phyloP scores from a whole-genome alignment of 2,329 filamentous ascomycete species.

The Scopulariopsis brevicaulis region DNA sequence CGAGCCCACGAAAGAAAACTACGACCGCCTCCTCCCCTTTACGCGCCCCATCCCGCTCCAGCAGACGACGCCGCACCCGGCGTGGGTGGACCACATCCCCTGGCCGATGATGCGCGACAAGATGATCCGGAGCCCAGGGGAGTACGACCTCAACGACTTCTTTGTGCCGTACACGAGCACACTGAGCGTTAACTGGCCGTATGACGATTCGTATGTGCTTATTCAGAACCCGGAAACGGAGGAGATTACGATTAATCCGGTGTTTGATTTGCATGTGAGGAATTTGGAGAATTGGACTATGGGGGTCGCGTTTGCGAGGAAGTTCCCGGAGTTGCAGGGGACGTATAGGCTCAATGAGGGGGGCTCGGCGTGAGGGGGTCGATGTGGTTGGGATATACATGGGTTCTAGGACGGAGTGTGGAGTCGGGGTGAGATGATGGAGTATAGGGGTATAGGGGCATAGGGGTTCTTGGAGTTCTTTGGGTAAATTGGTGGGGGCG shows the following conservation, averaged over 20 bases:
- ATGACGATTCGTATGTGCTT: conserved; percentile 61
- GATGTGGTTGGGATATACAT: neutral
- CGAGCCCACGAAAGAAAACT: conserved; percentile 67
- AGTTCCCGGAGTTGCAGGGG: conserved; percentile 39
- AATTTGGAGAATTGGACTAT: conserved; percentile 73
- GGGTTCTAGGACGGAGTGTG: too few relatives aligned
- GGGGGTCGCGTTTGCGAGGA: conserved; percentile 54
- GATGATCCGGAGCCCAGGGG: conserved; percentile 40
- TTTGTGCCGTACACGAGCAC: conserved; percentile 74
- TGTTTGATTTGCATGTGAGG: conserved; percentile 71
- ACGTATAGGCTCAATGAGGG: conserved; percentile 1
- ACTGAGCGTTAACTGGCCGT: conserved; percentile 73
- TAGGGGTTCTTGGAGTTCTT: too few relatives aligned
- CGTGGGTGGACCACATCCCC: conserved; percentile 74
- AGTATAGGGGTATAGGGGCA: too few relatives aligned
- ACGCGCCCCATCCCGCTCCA: conserved; percentile 56
- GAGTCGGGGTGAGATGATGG: too few relatives aligned
- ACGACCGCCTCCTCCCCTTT: conserved; percentile 66
- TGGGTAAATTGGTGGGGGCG: too few relatives aligned
- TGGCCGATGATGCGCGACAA: conserved; percentile 68
- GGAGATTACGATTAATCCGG: conserved; percentile 71
- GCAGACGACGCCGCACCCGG: conserved; percentile 55
- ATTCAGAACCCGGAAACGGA: conserved; percentile 39
- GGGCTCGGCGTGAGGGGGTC: neutral
- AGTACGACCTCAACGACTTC: conserved; percentile 64